Conservation (phyloP, 2,329 filamentous ascomycete species). For the Monilinia fructigena region DNA sequence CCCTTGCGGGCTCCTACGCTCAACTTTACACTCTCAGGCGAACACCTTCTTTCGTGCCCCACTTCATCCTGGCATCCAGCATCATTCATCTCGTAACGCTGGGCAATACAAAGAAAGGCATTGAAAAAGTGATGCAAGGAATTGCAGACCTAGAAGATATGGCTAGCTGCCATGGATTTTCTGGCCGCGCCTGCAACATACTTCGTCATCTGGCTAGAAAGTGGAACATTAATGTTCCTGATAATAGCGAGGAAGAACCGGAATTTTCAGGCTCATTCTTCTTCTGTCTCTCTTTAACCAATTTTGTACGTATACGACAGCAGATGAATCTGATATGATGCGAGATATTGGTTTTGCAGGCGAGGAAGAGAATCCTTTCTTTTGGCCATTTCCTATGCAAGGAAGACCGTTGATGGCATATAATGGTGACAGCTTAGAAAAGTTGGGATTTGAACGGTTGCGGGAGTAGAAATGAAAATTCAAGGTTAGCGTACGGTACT, state of each 20-base stretch:
- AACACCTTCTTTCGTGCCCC: slow-evolving; percentile 40
- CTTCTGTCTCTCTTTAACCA: slow-evolving; percentile 29
- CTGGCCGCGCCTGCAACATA: slow-evolving; percentile 43
- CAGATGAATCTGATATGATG: slow-evolving; percentile 39
- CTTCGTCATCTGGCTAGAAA: slow-evolving; percentile 56
- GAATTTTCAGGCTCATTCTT: slow-evolving; percentile 29
- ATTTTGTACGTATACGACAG: slow-evolving; percentile 36
- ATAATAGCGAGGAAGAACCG: slow-evolving; percentile 40
- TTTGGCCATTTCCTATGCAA: slow-evolving; percentile 39
- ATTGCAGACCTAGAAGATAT: slow-evolving; percentile 60
- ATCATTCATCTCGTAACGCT: slow-evolving; percentile 35
- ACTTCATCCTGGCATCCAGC: slow-evolving; percentile 36
- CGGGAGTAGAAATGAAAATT: not conserved
- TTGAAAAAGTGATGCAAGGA: slow-evolving; percentile 51
- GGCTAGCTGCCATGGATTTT: slow-evolving; percentile 46
- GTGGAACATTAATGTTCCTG: slow-evolving; percentile 56
- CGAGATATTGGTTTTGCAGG: slow-evolving; percentile 25
- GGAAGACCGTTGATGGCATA: slow-evolving; percentile 33
- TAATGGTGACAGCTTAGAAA: not conserved
- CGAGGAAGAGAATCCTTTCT: slow-evolving; percentile 32
- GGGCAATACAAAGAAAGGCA: slow-evolving; percentile 35
- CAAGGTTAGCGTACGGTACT: no score
- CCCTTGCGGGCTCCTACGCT: slow-evolving; percentile 39
- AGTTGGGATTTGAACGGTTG: slow-evolving; percentile 11
- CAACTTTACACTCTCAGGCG: slow-evolving; percentile 39